Evolutionary conservation across 257 asterid species (phyloP), one percentile per base, ranked within the genome.

Genomic region (Nemophila menziesii): DNA sequence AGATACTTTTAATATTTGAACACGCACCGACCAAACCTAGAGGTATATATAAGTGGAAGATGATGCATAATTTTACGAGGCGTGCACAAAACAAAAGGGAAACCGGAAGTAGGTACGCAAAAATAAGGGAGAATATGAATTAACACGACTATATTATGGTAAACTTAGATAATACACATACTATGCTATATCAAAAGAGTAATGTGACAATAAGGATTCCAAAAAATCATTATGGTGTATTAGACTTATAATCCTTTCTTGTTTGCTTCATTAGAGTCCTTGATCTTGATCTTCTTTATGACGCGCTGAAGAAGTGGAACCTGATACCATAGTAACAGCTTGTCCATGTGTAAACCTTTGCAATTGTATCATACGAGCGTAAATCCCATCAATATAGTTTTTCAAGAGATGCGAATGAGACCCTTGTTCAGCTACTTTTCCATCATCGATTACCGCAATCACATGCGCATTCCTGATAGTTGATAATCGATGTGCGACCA

Each of bases 351-450:
- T 17, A 55, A 81, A 63, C 39, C 80, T 56, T 57, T 86, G 96
- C 39, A 86, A 61, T 50, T 86, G 93, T 47, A 75, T 78, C 96
- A 86, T 81, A 0, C 93, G 71, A 0, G 92, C 80, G 23, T 86
- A 86, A 15, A 77, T 62, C 10, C 96, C 93, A 23, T 81, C 93
- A 0, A 83, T 61, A 29, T 56, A 34, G 56, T 70, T 77, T 45
- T 81, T 81, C 76, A 81, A 39, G n/a, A 86, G 63, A 60, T 81
- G 93, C 2, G 86, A 75, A 56, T 86, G 89, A 4, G 96, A 78
- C 14, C 96, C 96, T 37, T 75, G 93, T 48, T 86, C 93, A 0
- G 79, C 83, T 40, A 86, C 93, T 63, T 78, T 86, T 22, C 93
- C 96, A 5, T 86, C 96, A 12, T 86, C 92, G 16, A 86, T 78